These are phyloP conservation scores for Candida verbasci DNA, from an alignment of 805 yeast species.

Conservation along the genomic window DNA sequence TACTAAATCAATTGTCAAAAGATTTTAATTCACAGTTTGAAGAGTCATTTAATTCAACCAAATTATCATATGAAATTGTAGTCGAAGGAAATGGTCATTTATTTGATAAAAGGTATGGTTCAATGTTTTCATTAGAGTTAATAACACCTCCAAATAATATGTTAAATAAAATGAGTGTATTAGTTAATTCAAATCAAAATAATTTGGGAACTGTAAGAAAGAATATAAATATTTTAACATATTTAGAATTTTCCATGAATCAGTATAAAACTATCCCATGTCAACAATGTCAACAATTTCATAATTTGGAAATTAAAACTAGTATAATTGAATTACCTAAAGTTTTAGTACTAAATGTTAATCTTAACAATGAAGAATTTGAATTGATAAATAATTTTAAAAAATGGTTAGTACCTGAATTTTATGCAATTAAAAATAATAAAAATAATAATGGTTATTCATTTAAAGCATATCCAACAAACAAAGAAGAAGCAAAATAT, in stretches of 20 bases:
- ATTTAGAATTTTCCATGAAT: slow-evolving; percentile 59
- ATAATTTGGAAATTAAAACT: slow-evolving; percentile 47
- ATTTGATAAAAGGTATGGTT: slow-evolving; percentile 27
- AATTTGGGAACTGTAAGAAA: slow-evolving; percentile 14
- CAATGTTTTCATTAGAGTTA: slow-evolving; percentile 32
- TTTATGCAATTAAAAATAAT: slow-evolving; percentile 35
- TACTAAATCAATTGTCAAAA: slow-evolving; percentile 46
- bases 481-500: slow-evolving; percentile 35
- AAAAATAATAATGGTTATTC: slow-evolving; percentile 32
- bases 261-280: slow-evolving; percentile 46
- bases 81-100: slow-evolving; percentile 30
- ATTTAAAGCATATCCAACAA: slow-evolving; percentile 22
- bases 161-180: slow-evolving; percentile 18
- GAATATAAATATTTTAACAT: slow-evolving; percentile 42
- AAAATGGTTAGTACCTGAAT: slow-evolving; percentile 61
- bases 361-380: slow-evolving; percentile 53
- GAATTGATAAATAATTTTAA: slow-evolving; percentile 43
- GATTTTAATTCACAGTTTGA: slow-evolving; percentile 42
- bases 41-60: slow-evolving; percentile 31
- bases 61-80: slow-evolving; percentile 40
- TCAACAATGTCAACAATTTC: slow-evolving; percentile 27
- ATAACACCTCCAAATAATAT: slow-evolving; percentile 31
- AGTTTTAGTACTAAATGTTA: slow-evolving; percentile 57
- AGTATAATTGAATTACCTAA: slow-evolving; percentile 58
- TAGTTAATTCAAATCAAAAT: slow-evolving; percentile 9